A percentile compares a stretch with the other conserved stretches of the same genome.
phyloP scores from a whole-genome alignment of 352 stramenopile genomes.

The Pythium periplocum region DNA sequence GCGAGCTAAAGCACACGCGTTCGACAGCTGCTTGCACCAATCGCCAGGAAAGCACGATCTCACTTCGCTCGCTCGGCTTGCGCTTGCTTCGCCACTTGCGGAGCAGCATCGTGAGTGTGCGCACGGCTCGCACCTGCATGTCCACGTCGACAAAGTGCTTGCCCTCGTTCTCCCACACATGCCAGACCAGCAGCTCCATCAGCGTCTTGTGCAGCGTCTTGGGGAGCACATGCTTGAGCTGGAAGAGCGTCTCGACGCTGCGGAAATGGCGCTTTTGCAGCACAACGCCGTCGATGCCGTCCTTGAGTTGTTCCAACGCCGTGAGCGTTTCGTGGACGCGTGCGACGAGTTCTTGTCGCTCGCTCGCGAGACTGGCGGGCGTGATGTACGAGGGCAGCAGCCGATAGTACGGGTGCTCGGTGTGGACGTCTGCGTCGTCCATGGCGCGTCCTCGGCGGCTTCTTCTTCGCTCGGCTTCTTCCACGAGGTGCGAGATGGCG shows the following conservation, averaged over 20 bases:
- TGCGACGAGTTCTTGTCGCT: slow-evolving; percentile 38
- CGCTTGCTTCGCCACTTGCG: slow-evolving; percentile 46
- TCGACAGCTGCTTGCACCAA: slow-evolving; percentile 36
- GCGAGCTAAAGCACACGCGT: slow-evolving; percentile 41
- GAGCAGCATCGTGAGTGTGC: slow-evolving; percentile 38
- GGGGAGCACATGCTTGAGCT: slow-evolving; percentile 58
- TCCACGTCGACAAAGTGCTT: slow-evolving; percentile 42
- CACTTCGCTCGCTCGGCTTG: slow-evolving; percentile 5
- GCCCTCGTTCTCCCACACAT: slow-evolving; percentile 41
- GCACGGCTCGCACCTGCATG: slow-evolving; percentile 39
- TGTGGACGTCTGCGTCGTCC: too few relatives aligned
- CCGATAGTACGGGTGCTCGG: slow-evolving; percentile 46
- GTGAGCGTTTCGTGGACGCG: slow-evolving; percentile 40
- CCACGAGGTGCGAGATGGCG: too few relatives aligned
- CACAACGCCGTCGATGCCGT: slow-evolving; percentile 1
- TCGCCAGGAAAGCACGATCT: slow-evolving; percentile 43
- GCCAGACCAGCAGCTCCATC: slow-evolving; percentile 36
- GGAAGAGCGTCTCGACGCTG: slow-evolving; percentile 47
- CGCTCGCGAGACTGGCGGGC: slow-evolving; percentile 24
- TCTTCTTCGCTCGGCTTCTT: too few relatives aligned
- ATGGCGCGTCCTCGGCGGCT: too few relatives aligned
- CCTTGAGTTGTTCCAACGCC: slow-evolving; percentile 24
- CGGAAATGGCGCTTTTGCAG: slow-evolving; percentile 63
- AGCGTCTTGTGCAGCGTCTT: slow-evolving; percentile 31
- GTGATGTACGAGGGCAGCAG: slow-evolving; percentile 57